Percentiles rank a stretch among this genome's conserved stretches.
These are phyloP conservation scores for Picea glauca DNA, from an alignment of 75 land plant species.

Conservation along the genomic window DNA sequence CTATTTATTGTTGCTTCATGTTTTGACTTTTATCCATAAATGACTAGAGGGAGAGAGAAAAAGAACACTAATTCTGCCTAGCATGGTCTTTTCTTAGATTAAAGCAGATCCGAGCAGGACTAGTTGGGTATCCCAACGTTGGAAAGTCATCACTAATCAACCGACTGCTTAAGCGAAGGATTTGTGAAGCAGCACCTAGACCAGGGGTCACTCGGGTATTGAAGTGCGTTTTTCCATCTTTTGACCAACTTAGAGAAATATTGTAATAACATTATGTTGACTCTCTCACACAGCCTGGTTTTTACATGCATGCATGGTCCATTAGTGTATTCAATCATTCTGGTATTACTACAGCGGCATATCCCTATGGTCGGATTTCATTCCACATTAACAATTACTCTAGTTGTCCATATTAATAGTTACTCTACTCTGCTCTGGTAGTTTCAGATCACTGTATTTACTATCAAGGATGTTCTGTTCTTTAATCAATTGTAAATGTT, in stretches of 20 bases:
- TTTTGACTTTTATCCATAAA: background rate
- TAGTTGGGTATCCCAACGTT: conserved; percentile 98
- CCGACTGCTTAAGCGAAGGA: conserved; percentile 79
- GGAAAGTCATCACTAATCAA: conserved; percentile 97
- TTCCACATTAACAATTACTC: too few species aligned
- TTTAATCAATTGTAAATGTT: background rate
- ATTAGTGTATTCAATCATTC: too few species aligned
- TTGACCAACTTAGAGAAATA: background rate
- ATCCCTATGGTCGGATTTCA: too few species aligned
- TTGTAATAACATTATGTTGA: background rate
- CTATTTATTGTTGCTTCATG: too few species aligned
- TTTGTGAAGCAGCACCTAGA: conserved; percentile 89
- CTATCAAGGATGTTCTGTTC: background rate
- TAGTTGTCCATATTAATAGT: too few species aligned
- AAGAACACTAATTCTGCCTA: conserved; percentile 5
- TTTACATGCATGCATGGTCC: conserved; percentile 3
- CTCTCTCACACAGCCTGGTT: background rate
- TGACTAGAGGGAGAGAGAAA: background rate
- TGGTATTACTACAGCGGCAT: too few species aligned
- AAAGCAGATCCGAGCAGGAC: conserved; percentile 80
- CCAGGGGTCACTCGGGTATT: conserved; percentile 90
- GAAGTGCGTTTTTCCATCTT: conserved; percentile 40
- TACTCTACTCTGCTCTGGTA: too few species aligned
- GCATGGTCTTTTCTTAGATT: conserved; percentile 13
- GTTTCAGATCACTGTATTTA: background rate